Base-by-base conservation (phyloP, 2,329 filamentous ascomycete genomes). In the Pestalotiopsis fici region DNA sequence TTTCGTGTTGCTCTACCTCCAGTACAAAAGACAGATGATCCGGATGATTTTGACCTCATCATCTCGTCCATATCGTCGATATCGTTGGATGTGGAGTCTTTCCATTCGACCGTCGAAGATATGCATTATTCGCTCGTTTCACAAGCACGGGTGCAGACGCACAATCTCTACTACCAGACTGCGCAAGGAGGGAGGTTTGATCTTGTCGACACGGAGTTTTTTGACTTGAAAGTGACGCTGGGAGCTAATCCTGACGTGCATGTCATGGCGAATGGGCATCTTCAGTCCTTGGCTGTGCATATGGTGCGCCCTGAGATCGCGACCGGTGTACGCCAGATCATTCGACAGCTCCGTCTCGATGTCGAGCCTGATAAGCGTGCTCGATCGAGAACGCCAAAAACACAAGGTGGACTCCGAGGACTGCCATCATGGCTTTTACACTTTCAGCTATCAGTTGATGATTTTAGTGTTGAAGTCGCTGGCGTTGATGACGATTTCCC, bases 61-160 rank as follows among this genome's bases (percentile, higher is more conserved):
- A 97, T 99, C 60, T 97, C 94, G 1, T 96, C 94, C 2, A 93
- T 97, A 12, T 98, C 97, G 0, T 97, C 95, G 0, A 89, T 98
- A 47, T 97, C 95, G 0, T 82, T 98, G 25, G 96, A 99, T 74
- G 87, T 97, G 60, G 96, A 99, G 76, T 97, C 96, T 0, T 97
- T 94, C n/a, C 96, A 99, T 80, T 96, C 94, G 3, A 85, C 91
- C 0, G 88, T 93, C 43, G 93, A 93, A 67, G 92, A 97, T 39
- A 82, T 94, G 3, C 93, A 98, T 76, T 99, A 99, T 79, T 93
- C 93, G 4, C 82, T 99, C 1, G 90, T 90, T 15, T 94, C 94
- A 0, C 92, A 93, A 3, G 90, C 97, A 76, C 88, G 96, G 59
- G 83, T 98, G 67, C 91, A 95, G 69, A 93, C 93, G 0, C 94